Evolutionary conservation across 179 eudicot species (phyloP).

Genomic region (Nepenthes alata): DNA sequence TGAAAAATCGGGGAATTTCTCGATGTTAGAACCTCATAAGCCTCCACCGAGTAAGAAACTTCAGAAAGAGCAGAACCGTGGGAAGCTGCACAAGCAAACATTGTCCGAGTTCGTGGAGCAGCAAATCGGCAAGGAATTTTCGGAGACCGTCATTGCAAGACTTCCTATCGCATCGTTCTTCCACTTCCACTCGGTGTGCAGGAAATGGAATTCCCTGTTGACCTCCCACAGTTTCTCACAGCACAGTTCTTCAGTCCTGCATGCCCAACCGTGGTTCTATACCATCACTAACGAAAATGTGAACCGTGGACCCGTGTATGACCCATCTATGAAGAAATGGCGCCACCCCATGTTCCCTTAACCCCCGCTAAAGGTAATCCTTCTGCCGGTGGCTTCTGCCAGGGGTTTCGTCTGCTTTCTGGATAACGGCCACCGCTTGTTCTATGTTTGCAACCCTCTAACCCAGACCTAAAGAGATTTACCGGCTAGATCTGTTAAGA

Average conservation of each 20-base stretch:
- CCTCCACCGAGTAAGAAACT: conserved; percentile 59
- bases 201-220: conserved; percentile 74
- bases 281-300: conserved; percentile 58
- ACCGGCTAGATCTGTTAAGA: conserved; percentile 52
- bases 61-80: conserved; percentile 43
- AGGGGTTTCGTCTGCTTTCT: conserved; percentile 91
- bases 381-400: conserved; percentile 82
- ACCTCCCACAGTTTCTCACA: conserved; percentile 54
- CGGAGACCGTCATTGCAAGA: conserved; percentile 80
- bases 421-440: conserved; percentile 54
- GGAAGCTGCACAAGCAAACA: conserved; percentile 17
- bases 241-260: conserved; percentile 43
- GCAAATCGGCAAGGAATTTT: conserved; percentile 74
- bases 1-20: conserved; percentile 32
- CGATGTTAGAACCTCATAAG: conserved; percentile 52
- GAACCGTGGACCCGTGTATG: conserved; percentile 61
- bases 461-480: conserved; percentile 64
- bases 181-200: conserved; percentile 70
- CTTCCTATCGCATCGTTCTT: conserved; percentile 75
- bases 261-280: conserved; percentile 70
- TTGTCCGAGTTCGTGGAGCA: conserved; percentile 40
- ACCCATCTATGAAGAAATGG: conserved; percentile 72
- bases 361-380: conserved; percentile 47
- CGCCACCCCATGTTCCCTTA: conserved; percentile 58
- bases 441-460: conserved; percentile 72